Evolutionary conservation across 805 yeast genomes (phyloP).

Genomic region (Nakazawaea pomicola): DNA sequence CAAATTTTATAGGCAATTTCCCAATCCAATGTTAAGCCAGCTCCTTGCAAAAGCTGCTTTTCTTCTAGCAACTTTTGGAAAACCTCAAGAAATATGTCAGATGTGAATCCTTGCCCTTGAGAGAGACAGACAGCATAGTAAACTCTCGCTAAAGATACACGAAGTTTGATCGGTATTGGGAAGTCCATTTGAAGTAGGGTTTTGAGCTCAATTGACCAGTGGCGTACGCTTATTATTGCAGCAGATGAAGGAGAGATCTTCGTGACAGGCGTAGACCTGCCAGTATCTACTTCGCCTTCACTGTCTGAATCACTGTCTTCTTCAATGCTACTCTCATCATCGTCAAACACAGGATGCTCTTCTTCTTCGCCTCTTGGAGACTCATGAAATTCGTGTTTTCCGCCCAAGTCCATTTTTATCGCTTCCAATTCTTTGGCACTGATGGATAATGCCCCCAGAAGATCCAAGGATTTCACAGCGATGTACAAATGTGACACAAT

Average conservation of each 20-base stretch:
- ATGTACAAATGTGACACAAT: slow-evolving; percentile 77
- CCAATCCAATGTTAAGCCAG: slow-evolving; percentile 49
- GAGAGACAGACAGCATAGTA: slow-evolving; percentile 69
- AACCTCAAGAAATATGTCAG: slow-evolving; percentile 56
- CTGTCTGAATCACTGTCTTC: slow-evolving; percentile 35
- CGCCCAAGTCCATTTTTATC: slow-evolving; percentile 27
- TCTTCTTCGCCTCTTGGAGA: slow-evolving; percentile 16
- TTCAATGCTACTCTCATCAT: slow-evolving; percentile 30
- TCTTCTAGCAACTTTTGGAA: slow-evolving; percentile 55
- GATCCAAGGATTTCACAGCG: slow-evolving; percentile 69
- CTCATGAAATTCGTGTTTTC: too few species aligned
- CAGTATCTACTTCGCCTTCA: slow-evolving; percentile 32
- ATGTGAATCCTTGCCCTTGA: slow-evolving; percentile 63
- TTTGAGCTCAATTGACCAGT: slow-evolving; percentile 83
- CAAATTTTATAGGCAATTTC: slow-evolving; percentile 34
- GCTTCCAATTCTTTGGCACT: slow-evolving; percentile 63
- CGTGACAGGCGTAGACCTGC: slow-evolving; percentile 44
- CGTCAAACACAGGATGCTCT: slow-evolving; percentile 18
- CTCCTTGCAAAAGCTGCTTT: slow-evolving; percentile 30
- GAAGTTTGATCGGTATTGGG: slow-evolving; percentile 64
- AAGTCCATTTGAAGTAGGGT: slow-evolving; percentile 76
- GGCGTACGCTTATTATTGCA: slow-evolving; percentile 66
- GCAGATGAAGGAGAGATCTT: slow-evolving; percentile 63
- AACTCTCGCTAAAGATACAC: slow-evolving; percentile 59
- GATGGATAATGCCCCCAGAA: slow-evolving; percentile 64